Conservation (phyloP, 1,284 basidiomycete genomes). For the Malassezia obtusa region DNA sequence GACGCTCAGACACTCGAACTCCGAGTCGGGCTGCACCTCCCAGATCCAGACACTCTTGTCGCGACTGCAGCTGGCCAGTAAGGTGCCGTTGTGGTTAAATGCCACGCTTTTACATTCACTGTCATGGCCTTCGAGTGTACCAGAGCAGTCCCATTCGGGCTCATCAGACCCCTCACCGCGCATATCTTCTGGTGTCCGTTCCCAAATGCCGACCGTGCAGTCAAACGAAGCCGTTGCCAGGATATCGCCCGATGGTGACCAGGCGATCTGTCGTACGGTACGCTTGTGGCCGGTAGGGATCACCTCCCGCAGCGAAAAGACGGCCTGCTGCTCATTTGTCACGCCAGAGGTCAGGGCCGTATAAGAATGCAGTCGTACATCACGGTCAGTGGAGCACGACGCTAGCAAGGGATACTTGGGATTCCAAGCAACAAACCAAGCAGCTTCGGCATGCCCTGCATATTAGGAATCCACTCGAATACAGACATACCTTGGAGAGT, state of each 20-base stretch:
- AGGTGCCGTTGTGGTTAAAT: slow-evolving; percentile 66
- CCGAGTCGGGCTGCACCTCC: slow-evolving; percentile 70
- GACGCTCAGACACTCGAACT: slow-evolving; percentile 84
- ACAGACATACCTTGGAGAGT: slow-evolving; percentile 3
- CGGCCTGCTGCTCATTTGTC: slow-evolving; percentile 18
- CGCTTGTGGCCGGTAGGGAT: slow-evolving; percentile 70
- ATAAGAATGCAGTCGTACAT: slow-evolving; percentile 75
- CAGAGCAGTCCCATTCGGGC: slow-evolving; percentile 65
- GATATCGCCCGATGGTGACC: slow-evolving; percentile 76
- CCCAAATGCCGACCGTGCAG: slow-evolving; percentile 84
- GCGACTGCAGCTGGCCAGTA: slow-evolving; percentile 82
- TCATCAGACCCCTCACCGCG: slow-evolving; percentile 12
- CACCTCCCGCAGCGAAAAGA: slow-evolving; percentile 34
- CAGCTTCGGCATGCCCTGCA: slow-evolving; percentile 41
- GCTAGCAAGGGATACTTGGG: slow-evolving; percentile 70
- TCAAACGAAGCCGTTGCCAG: slow-evolving; percentile 96
- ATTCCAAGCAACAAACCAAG: slow-evolving; percentile 86
- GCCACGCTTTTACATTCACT: slow-evolving; percentile 92
- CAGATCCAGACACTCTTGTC: slow-evolving; percentile 99
- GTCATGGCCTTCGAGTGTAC: slow-evolving; percentile 86
- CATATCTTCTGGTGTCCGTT: slow-evolving; percentile 46
- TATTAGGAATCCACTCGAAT: neutral
- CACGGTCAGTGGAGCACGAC: slow-evolving; percentile 87
- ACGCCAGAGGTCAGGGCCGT: slow-evolving; percentile 30
- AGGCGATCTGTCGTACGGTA: slow-evolving; percentile 79